Conservation (phyloP, 306 rosid species). For the Purshia tridentata region DNA sequence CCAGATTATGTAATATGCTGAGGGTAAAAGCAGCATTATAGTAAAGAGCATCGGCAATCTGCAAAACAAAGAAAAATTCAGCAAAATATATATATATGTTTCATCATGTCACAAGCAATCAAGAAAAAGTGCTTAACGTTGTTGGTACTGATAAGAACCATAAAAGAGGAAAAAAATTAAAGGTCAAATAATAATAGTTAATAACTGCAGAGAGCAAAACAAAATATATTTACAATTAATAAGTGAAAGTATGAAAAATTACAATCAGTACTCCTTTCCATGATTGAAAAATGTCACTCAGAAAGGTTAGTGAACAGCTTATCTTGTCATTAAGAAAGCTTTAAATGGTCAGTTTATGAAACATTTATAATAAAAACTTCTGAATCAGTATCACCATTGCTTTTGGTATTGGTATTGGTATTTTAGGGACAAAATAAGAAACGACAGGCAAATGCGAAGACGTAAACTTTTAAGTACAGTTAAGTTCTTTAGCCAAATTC, state of each 20-base stretch:
- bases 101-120: conserved; percentile 19
- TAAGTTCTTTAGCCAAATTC: too few relatives aligned
- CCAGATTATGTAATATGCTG: conserved; percentile 68
- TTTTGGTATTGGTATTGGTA: neutral
- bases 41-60: conserved; percentile 94
- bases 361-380: neutral
- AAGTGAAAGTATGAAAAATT: too few relatives aligned
- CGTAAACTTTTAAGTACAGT: too few relatives aligned
- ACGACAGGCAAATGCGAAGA: neutral
- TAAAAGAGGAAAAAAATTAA: neutral
- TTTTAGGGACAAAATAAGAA: neutral
- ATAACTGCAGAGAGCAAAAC: neutral
- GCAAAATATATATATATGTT: neutral
- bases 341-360: neutral
- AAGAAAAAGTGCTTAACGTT: neutral
- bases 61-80: conserved; percentile 13
- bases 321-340: neutral
- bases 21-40: conserved; percentile 79
- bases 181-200: neutral
- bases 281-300: neutral
- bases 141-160: neutral
- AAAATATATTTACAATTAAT: too few relatives aligned
- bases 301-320: neutral
- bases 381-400: neutral
- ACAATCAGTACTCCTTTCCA: neutral